Base-by-base conservation (phyloP, 306 rosid species). In the Bauhinia variegata region DNA sequence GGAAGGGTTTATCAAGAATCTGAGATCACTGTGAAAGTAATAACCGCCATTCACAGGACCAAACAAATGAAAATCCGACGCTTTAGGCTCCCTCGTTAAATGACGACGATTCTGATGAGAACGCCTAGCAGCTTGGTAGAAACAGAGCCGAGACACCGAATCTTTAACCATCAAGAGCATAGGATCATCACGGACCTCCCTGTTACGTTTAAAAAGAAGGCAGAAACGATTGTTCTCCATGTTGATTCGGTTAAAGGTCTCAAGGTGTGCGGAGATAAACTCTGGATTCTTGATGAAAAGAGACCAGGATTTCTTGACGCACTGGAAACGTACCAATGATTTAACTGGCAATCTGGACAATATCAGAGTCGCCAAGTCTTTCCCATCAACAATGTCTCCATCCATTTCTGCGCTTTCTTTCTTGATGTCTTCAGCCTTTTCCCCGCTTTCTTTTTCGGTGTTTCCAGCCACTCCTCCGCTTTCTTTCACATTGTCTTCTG, bases 261-360 rank as follows among this genome's bases (percentile, higher is more conserved):
- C 31, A 30, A 46, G 55, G 56, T 46, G 68, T n/a, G 31, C 31
- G 43, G 15, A 11, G 14, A 63, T 44, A 10, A 63, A 63, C 5
- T 30, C 12, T 8, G 54, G 68, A 5, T 34, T 10, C 13, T n/a
- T 14, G 8, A 46, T 46, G 13, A 63, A 32, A 16, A 9, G n/a
- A 42, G 14, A 14, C 68, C 68, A 63, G 1, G 55, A n/a, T 46
- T 31, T 63, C 5, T 46, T 3, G 8, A 63, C 55, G 4, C 55
- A 63, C 5, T 34, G 6, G 14, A 63, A 63, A 1, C 43, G 54
- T 16, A 17, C 46, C 36, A 63, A 30, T 1, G 56, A 44, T 47
- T 63, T 63, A 8, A 63, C 68, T 0, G 68, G 56, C 55, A 63
- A n/a, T 43, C 55, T 46, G 32, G 28, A 46, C 11, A 63, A 43